Base-by-base conservation (phyloP, 2,329 filamentous ascomycete species). In the Xylaria sp. region DNA sequence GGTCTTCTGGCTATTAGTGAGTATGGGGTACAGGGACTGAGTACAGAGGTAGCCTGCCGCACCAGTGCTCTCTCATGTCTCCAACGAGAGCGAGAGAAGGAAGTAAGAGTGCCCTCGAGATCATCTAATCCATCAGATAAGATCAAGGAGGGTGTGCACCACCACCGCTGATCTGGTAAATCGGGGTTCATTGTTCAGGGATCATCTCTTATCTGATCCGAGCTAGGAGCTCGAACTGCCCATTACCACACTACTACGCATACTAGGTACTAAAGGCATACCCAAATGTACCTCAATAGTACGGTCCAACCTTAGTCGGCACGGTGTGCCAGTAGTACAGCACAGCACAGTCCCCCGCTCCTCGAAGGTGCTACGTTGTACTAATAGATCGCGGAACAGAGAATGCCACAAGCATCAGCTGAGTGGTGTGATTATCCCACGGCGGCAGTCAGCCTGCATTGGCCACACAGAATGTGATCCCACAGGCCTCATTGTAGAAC, bases 61-160 rank as follows among this genome's bases (percentile, higher is more conserved):
- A 8, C 18, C 39, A 46, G 51, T 46, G 44, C 15, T 51, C 39
- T 59, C 54, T 34, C 37, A 23, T 60, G 50, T 46, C 37, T 56
- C 56, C 25, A 59, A 25, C 23, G 39, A 12, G 39, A n/a, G 41
- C 9, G 59, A 56, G 48, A 10, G 55, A 39, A 44, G 12, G 15
- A 3, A 57, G n/a, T 60, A 25, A 25, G 23, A 25, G 58, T 28
- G 61, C 23, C 46, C 23, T 48, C 34, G 48, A 61, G 59, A 66
- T 68, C 60, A 52, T 73, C 71, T 73, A 70, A 73, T 73, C 71
- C 69, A 73, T 73, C 71, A 62, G 65, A 72, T 69, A 55, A 70
- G 64, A 71, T 70, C 37, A 63, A n/a, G 48, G 39, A 34, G 12
- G 62, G 62, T 63, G 57, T 41, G 60, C 12, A 46, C 52, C 34